Base-by-base conservation (phyloP, 805 yeast genomes). In the Ogataea pini region DNA sequence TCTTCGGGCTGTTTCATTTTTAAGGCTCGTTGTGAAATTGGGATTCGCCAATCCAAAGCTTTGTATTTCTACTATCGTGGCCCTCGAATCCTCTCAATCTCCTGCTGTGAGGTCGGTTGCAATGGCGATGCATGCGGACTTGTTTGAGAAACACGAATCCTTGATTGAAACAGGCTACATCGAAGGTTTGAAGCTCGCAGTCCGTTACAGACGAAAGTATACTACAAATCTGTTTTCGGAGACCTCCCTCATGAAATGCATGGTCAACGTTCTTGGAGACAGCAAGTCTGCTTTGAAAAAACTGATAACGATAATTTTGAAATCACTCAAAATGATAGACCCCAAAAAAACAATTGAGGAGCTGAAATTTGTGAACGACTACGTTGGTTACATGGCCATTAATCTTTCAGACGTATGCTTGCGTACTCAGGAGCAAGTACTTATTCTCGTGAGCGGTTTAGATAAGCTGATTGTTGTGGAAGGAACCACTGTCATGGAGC, bases 31-130 rank as follows among this genome's bases (percentile, higher is more conserved):
- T 19, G 75, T 85, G 8, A 73, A 73, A 24, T 72, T 81, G 46
- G 96, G 96, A 0, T 85, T 79, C 64, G 85, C 86, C 0, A 87
- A 85, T 59, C 96, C 96, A 1, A 76, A 86, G 47, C 58, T 77
- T 4, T 79, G 89, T 57, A 77, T 84, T 5, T 78, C 90, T 0
- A 83, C 90, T 0, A 72, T 87, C 0, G 75, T 88, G 47, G 92
- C 92, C 0, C 68, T 89, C 29, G 82, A 83, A 48, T 72, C 86
- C 0, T 80, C 89, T 0, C 65, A 70, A 1, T 65, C 70, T 14
- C 61, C 60, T 3, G 60, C 64, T 9, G 72, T 86, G 14, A 70
- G 76, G 27, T 62, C 61, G 2, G 65, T 75, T 9, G 89, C 90
- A 0, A 48, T 70, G 1, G 73, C 71, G 0, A 66, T 86, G 47